phyloP scores from a whole-genome alignment of 306 rosid species.

The Acacia crassicarpa region DNA sequence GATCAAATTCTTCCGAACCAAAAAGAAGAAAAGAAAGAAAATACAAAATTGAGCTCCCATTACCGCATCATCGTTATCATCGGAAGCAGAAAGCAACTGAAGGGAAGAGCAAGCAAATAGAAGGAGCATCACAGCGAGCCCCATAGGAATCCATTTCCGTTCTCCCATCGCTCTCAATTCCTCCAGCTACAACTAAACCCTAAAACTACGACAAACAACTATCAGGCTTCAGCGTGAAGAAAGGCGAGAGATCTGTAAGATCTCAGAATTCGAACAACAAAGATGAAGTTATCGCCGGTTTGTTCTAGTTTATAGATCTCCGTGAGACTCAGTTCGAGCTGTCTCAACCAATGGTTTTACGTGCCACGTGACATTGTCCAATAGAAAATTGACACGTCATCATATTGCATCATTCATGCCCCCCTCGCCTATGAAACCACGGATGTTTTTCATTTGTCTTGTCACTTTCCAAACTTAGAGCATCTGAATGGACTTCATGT shows the following conservation, averaged over 20 bases:
- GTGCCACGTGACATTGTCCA: constrained; percentile 44
- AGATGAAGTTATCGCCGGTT: background rate
- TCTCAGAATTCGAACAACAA: background rate
- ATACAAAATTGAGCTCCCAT: background rate
- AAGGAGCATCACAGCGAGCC: constrained; percentile 34
- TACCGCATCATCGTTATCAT: constrained; percentile 46
- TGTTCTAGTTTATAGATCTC: constrained; percentile 42
- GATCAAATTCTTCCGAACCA: background rate
- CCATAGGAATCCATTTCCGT: constrained; percentile 35
- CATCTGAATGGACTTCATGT: constrained; percentile 20
- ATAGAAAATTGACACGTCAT: constrained; percentile 41
- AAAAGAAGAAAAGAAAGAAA: background rate
- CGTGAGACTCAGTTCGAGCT: constrained; percentile 34
- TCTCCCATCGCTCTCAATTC: constrained; percentile 32
- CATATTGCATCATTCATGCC: constrained; percentile 18
- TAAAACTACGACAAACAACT: background rate
- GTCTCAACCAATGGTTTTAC: constrained; percentile 57
- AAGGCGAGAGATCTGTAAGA: constrained; percentile 25
- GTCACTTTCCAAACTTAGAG: background rate
- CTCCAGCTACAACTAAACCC: constrained; percentile 22
- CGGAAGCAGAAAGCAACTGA: constrained; percentile 57
- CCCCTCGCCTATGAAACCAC: background rate
- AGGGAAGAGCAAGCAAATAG: constrained; percentile 46
- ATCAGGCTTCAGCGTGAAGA: background rate
- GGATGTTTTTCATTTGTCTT: background rate